Percentiles rank a stretch among this genome's conserved stretches.
Evolutionary conservation across 169 alveolate species (phyloP).

Genomic region (Blepharisma undulans): DNA sequence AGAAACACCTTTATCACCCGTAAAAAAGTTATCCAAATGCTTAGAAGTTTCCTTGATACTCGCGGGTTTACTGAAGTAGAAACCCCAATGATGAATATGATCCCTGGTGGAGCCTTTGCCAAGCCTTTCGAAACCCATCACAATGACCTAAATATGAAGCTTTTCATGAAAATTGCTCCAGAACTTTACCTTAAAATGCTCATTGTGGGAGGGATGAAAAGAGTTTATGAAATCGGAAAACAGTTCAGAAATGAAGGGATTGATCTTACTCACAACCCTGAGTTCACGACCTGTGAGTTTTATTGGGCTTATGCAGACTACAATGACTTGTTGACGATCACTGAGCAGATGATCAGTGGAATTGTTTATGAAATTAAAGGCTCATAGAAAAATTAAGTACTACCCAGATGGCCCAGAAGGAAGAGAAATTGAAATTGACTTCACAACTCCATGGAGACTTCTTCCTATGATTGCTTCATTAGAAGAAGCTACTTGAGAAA

Average conservation of each 20-base stretch:
- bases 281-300: slow-evolving; percentile 98
- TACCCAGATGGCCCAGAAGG: slow-evolving; percentile 96
- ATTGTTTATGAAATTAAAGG: slow-evolving; percentile 88
- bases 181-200: slow-evolving; percentile 97
- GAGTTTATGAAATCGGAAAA: slow-evolving; percentile 98
- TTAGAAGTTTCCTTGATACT: slow-evolving; percentile 84
- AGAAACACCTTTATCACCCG: slow-evolving; percentile 88
- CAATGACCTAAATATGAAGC: slow-evolving; percentile 94
- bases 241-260: slow-evolving; percentile 99
- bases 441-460: slow-evolving; percentile 97
- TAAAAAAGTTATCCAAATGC: slow-evolving; percentile 79
- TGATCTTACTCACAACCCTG: slow-evolving; percentile 98
- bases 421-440: slow-evolving; percentile 92
- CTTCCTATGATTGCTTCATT: slow-evolving; percentile 87
- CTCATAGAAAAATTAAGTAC: slow-evolving; percentile 91
- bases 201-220: slow-evolving; percentile 96
- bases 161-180: slow-evolving; percentile 99
- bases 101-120: slow-evolving; percentile 98
- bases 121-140: slow-evolving; percentile 98
- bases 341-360: slow-evolving; percentile 94
- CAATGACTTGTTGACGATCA: slow-evolving; percentile 94
- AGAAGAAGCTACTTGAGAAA: slow-evolving; percentile 82
- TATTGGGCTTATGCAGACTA: slow-evolving; percentile 98
- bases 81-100: slow-evolving; percentile 98
- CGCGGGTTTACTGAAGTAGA: slow-evolving; percentile 98